Evolutionary conservation across 1,284 basidiomycete species (phyloP).

Genomic region (Filobasidium uniguttulatum): DNA sequence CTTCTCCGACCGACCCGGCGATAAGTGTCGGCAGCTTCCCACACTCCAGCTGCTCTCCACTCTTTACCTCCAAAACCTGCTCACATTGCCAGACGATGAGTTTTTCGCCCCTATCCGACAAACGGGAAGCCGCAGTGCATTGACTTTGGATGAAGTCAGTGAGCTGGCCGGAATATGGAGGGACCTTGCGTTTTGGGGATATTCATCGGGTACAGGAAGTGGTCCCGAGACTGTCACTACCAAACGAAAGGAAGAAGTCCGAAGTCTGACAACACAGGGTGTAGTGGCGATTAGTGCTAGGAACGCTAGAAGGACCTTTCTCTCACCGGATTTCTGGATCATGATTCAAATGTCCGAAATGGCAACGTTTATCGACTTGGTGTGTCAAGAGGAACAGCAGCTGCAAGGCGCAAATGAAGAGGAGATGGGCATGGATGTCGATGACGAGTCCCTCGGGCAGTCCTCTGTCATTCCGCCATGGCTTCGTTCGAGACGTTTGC

Average conservation of each 20-base stretch:
- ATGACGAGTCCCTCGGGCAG: slow-evolving; percentile 9
- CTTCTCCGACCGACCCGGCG: background rate
- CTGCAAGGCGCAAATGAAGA: slow-evolving; percentile 25
- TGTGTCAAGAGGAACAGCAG: slow-evolving; percentile 35
- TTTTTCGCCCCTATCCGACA: slow-evolving; percentile 51
- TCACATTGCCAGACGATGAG: slow-evolving; percentile 93
- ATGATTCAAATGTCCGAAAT: slow-evolving; percentile 57
- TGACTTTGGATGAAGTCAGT: slow-evolving; percentile 66
- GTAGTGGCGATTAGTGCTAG: slow-evolving; percentile 66
- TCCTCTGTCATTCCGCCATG: slow-evolving; percentile 22
- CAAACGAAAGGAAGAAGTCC: slow-evolving; percentile 41
- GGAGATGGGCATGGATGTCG: slow-evolving; percentile 16
- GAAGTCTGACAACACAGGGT: slow-evolving; percentile 59
- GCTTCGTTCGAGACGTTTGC: slow-evolving; percentile 32
- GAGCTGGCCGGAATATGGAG: slow-evolving; percentile 34
- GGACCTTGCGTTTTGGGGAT: slow-evolving; percentile 34
- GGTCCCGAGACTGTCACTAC: background rate
- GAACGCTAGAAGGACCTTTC: slow-evolving; percentile 71
- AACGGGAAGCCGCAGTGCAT: slow-evolving; percentile 45
- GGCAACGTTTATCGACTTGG: slow-evolving; percentile 76
- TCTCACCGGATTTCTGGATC: slow-evolving; percentile 73
- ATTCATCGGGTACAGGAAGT: slow-evolving; percentile 26
- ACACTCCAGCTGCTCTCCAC: slow-evolving; percentile 67
- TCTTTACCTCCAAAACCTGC: slow-evolving; percentile 68
- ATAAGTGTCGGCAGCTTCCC: slow-evolving; percentile 38